These are phyloP conservation scores for Corymbia maculata DNA, from an alignment of 345 rosid species.

Conservation along the genomic window DNA sequence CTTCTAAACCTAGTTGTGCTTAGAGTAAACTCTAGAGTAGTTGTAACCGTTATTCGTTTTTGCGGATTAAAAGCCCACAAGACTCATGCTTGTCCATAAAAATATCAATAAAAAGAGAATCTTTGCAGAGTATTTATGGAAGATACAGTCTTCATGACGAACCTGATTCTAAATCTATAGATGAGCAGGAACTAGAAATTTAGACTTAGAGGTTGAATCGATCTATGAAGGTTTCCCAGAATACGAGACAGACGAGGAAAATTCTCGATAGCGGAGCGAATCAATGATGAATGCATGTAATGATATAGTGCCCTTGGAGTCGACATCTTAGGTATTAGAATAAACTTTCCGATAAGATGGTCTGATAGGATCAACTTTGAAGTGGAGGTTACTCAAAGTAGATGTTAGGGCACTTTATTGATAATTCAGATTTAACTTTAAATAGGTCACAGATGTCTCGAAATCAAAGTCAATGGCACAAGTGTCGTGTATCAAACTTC, in stretches of 20 bases:
- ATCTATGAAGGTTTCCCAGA: not conserved
- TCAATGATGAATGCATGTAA: not conserved
- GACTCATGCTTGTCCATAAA: not conserved
- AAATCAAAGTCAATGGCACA: not conserved
- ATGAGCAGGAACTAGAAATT: too few species aligned
- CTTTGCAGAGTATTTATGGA: not conserved
- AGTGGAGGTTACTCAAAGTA: not conserved
- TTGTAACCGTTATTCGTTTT: not conserved
- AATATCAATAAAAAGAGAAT: not conserved
- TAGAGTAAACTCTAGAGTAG: not conserved
- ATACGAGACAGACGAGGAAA: not conserved
- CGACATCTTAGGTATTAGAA: not conserved
- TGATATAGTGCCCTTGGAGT: not conserved
- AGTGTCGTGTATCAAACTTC: not conserved
- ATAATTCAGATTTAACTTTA: not conserved
- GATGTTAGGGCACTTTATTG: not conserved
- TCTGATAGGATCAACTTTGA: not conserved
- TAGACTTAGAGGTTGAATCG: not conserved
- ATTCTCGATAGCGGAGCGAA: not conserved
- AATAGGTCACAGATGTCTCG: not conserved
- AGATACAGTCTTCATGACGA: not conserved
- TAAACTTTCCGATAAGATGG: too few species aligned
- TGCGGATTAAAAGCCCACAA: not conserved
- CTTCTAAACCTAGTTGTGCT: not conserved
- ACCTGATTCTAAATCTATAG: too few species aligned